A percentile compares a stretch with the other conserved stretches of the same genome.
phyloP scores from a whole-genome alignment of 306 rosid genomes.

The Lathyrus tuberosus region DNA sequence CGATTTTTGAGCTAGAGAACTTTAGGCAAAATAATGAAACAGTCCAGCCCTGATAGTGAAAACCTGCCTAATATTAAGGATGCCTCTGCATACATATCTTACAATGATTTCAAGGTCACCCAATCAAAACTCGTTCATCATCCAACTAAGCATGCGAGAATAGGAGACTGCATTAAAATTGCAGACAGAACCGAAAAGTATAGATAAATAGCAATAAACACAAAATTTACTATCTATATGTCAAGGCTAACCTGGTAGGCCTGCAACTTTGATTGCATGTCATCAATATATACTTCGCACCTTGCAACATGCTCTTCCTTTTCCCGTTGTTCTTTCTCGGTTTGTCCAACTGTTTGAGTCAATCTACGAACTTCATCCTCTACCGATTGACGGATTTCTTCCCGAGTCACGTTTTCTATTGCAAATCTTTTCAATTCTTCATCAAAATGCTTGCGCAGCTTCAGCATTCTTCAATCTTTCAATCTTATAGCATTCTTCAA shows the following conservation, averaged over 20 bases:
- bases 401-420: slow-evolving; percentile 89
- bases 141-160: slow-evolving; percentile 25
- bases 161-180: slow-evolving; percentile 14
- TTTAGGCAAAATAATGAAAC: slow-evolving; percentile 9
- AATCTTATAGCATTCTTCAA: too few species aligned
- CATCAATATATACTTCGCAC: slow-evolving; percentile 95
- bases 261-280: slow-evolving; percentile 96
- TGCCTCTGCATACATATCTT: background rate
- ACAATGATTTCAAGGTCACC: slow-evolving; percentile 22
- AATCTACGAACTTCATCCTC: slow-evolving; percentile 91
- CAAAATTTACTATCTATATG: slow-evolving; percentile 25
- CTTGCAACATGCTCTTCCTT: slow-evolving; percentile 97
- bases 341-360: slow-evolving; percentile 96
- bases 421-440: slow-evolving; percentile 92
- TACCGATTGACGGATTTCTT: slow-evolving; percentile 90
- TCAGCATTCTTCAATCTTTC: slow-evolving; percentile 97
- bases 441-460: slow-evolving; percentile 96
- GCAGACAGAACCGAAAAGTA: slow-evolving; percentile 12
- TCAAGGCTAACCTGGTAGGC: slow-evolving; percentile 82
- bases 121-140: slow-evolving; percentile 26
- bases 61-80: slow-evolving; percentile 10
- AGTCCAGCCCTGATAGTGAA: background rate
- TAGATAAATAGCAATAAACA: slow-evolving; percentile 7
- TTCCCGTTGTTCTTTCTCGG: slow-evolving; percentile 91
- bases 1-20: slow-evolving; percentile 1